Conservation (phyloP, 495 filamentous ascomycete genomes). For the Hamigera avellanea region DNA sequence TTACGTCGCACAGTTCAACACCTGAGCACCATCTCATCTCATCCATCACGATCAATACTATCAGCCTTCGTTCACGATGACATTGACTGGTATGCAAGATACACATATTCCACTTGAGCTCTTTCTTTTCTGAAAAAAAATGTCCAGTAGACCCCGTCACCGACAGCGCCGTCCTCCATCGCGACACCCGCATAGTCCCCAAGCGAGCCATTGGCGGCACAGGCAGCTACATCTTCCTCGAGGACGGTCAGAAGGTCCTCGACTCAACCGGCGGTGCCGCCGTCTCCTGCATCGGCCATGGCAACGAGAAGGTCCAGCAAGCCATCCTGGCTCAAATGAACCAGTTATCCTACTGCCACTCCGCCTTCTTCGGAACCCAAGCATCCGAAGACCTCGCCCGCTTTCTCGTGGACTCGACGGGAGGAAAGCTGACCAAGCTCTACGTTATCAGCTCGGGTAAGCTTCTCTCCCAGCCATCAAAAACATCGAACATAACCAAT, state of each 20-base stretch:
- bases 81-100: no score
- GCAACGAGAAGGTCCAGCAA: conserved; percentile 28
- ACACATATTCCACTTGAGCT: no score
- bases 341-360: conserved; percentile 40
- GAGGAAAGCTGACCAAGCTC: conserved; percentile 29
- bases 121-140: no score
- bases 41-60: no score
- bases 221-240: conserved; percentile 37
- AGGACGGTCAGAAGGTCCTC: conserved; percentile 51
- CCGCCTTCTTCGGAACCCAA: conserved; percentile 38
- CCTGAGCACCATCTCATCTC: no score
- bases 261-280: conserved; percentile 47
- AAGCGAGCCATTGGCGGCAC: conserved; percentile 28
- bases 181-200: conserved; percentile 28
- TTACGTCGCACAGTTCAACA: no score
- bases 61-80: no score
- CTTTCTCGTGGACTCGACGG: conserved; percentile 34
- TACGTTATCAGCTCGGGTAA: conserved; percentile 48
- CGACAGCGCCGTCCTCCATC: conserved; percentile 25
- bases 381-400: conserved; percentile 33
- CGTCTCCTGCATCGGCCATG: conserved; percentile 39
- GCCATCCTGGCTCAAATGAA: conserved; percentile 40
- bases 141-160: no score
- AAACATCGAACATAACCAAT: neutral
- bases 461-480: conserved; percentile 17